Evolutionary conservation across 352 stramenopile genomes (phyloP).

Genomic region (Peronospora belbahrii): DNA sequence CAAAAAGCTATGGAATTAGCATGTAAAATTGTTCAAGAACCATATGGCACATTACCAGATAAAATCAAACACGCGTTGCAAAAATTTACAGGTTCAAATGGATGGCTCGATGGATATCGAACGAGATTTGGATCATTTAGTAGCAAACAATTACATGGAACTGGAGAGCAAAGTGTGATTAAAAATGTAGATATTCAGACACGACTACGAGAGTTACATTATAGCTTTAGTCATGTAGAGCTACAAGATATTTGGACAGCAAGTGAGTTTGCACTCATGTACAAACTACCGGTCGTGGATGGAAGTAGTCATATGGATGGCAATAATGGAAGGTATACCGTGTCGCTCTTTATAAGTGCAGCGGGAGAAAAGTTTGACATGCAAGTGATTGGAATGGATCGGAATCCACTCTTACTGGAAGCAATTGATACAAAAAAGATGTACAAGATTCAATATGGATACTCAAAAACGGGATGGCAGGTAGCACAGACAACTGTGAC

Average conservation of each 20-base stretch:
- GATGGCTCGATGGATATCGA: constrained; percentile 80
- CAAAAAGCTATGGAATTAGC: constrained; percentile 80
- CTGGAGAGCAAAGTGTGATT: constrained; percentile 50
- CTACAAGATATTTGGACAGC: constrained; percentile 76
- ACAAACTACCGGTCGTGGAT: constrained; percentile 30
- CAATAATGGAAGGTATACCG: constrained; percentile 45
- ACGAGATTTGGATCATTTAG: constrained; percentile 79
- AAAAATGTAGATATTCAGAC: constrained; percentile 84
- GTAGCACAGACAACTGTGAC: constrained; percentile 71
- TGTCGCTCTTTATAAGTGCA: constrained; percentile 71
- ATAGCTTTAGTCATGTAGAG: constrained; percentile 49
- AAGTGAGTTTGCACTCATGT: constrained; percentile 64
- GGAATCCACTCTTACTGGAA: constrained; percentile 46
- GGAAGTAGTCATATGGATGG: constrained; percentile 4
- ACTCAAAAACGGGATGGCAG: constrained; percentile 78
- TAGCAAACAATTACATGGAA: constrained; percentile 46
- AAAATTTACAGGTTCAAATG: constrained; percentile 79
- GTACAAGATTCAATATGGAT: constrained; percentile 72
- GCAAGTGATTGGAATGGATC: constrained; percentile 71
- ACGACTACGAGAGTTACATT: constrained; percentile 72
- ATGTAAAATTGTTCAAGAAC: constrained; percentile 66
- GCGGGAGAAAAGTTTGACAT: constrained; percentile 74
- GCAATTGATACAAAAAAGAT: constrained; percentile 48
- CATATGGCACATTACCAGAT: constrained; percentile 56
- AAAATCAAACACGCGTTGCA: constrained; percentile 63